Base-by-base conservation (phyloP, 192 early-diverging fungal genomes). In the Chytriomyces confervae region DNA sequence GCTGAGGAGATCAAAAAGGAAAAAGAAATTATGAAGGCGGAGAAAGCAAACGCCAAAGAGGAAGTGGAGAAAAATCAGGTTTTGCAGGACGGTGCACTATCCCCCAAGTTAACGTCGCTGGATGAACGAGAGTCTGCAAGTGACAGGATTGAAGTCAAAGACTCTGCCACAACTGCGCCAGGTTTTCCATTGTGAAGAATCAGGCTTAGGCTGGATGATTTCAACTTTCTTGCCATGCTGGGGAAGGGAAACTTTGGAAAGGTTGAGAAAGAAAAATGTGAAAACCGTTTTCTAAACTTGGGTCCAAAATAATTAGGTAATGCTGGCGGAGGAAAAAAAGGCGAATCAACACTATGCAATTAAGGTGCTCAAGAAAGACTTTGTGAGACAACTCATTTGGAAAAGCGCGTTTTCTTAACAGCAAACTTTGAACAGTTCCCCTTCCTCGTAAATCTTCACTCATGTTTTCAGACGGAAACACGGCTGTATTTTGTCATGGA, bases 161-260 rank as follows among this genome's bases (percentile, higher is more conserved):
- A 27, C 10, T 67, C 66, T 8, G 47, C 51, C 0, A 36, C 51
- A 1, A 13, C 67, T 27, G 67, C 36, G 8, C 10, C 24, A 8
- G 63, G 18, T 27, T 24, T 65, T 65, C 24, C 10, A n/a, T n/a
- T n/a, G n/a, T n/a, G n/a, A n/a, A n/a, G n/a, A n/a, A 68, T 46
- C 10, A 68, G 66, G 43, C 11, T 46, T 8, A 64, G 29, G 45
- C 27, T 96, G 47, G 94, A 97, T 63, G 96, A 99, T 80, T 99
- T 99, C 72, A 93, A 89, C 68, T 97, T 99, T 71, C 79, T 96
- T 70, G 94, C 96, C 29, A 96, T 99, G 5, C 86, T 99, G 11
- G 97, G 97, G 74, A 97, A 96, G 82, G 97, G 97, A 62, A 98
- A 97, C 85, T 99, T 97, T 90, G 97, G 97, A 81, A 99, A 99